Evolutionary conservation across 345 rosid species (phyloP), one percentile per base, ranked within the genome.

Genomic region (Hibiscus trionum): DNA sequence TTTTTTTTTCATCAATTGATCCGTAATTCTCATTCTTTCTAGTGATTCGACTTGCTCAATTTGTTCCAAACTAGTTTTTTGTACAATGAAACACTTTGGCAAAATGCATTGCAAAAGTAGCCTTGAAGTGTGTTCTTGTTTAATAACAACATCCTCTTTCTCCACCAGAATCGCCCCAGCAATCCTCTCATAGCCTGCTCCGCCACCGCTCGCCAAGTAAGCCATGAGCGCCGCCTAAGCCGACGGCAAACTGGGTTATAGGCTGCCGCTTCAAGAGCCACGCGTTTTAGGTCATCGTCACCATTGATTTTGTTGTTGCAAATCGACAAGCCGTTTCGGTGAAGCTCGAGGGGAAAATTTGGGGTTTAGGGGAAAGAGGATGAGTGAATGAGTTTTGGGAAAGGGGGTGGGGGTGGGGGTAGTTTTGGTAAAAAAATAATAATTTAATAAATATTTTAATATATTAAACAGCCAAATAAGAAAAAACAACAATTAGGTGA

Each of bases 211-310:
- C 0, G 88, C 88, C 24, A 92, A 16, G 77, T 80, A 92, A 46
- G 92, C 94, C 80, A 93, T 88, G 71, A 95, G 16, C 77, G 99
- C 97, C 73, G 96, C 96, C 83, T 95, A 98, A 16, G 88, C 82
- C 4, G 98, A 98, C 1, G 98, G 96, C 67, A 95, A n/a, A 78
- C 98, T 95, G 0, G 99, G 61, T 92, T 95, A 82, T 86, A 85
- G 12, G 99, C 98, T 11, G 97, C 98, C 19, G 97, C 98, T 63
- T 81, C 88, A 29, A 95, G 59, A 2, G 98, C 97, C 64, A 78
- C 85, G 1, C 46, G 62, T 21, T 77, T 80, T 72, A 90, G 55
- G 12, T 77, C 80, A 5, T 77, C 44, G 0, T 0, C 9, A 4
- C 61, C 33, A 52, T 72, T 62, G 37, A 71, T 75, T 29, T 57